Evolutionary conservation across 192 early-diverging fungal species (phyloP).

Genomic region (Backusella mclennaniae): DNA sequence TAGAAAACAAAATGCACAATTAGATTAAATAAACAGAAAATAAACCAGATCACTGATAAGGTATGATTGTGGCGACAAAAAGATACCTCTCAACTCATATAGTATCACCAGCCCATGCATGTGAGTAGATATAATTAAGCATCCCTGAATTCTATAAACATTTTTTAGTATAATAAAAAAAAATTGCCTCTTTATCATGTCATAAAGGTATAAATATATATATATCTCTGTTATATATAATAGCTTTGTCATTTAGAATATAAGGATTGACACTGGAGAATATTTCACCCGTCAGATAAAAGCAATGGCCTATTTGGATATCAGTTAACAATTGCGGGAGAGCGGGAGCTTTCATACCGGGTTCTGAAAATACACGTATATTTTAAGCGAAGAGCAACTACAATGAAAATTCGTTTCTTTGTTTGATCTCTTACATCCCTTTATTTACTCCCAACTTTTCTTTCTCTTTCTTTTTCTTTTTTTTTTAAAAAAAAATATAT

Average conservation of each 20-base stretch:
- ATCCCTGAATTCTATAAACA: too few species aligned
- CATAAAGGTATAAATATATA: neutral
- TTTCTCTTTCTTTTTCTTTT: neutral
- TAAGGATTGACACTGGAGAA: neutral
- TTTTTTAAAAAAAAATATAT: too few species aligned
- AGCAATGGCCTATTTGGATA: neutral
- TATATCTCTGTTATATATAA: neutral
- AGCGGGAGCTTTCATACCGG: neutral
- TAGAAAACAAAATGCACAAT: too few species aligned
- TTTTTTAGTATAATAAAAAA: too few species aligned
- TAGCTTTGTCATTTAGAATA: neutral
- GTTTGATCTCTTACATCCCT: neutral
- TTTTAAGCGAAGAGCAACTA: neutral
- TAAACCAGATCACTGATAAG: too few species aligned
- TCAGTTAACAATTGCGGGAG: neutral
- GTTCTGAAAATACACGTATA: neutral
- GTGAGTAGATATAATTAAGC: too few species aligned
- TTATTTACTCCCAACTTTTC: neutral
- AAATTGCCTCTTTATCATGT: too few species aligned
- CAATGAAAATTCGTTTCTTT: neutral
- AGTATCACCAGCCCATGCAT: too few species aligned
- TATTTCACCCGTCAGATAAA: neutral
- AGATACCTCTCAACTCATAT: too few species aligned
- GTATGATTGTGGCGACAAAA: too few species aligned
- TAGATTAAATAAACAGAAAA: too few species aligned